A percentile compares a stretch with the other conserved stretches of the same genome.
These are phyloP conservation scores for Pterula multifida DNA, from an alignment of 1,284 basidiomycete species.

Conservation along the genomic window DNA sequence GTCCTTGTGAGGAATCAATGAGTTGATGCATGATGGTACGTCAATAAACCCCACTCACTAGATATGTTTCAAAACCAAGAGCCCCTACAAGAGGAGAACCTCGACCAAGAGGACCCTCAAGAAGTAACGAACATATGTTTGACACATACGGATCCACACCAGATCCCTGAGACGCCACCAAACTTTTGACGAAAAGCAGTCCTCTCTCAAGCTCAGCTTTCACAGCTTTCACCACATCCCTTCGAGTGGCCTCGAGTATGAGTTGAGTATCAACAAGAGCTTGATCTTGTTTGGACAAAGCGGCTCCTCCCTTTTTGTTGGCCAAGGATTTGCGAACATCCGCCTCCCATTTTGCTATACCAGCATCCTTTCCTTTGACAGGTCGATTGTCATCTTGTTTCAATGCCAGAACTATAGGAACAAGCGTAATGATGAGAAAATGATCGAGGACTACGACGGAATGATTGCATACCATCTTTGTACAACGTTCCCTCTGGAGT, in stretches of 20 bases:
- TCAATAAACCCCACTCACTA: conserved; percentile 34
- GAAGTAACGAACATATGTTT: conserved; percentile 43
- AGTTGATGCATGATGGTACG: not conserved
- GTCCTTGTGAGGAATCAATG: conserved; percentile 25
- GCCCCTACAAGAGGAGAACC: conserved; percentile 50
- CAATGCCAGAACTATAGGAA: conserved; percentile 44
- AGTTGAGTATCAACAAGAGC: conserved; percentile 72
- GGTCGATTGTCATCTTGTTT: conserved; percentile 38
- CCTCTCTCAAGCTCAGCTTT: conserved; percentile 53
- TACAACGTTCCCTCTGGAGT: conserved; percentile 73
- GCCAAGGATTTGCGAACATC: conserved; percentile 81
- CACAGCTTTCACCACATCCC: conserved; percentile 16
- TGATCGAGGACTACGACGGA: not conserved
- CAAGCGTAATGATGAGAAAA: conserved; percentile 6
- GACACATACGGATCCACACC: conserved; percentile 49
- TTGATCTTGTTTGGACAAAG: conserved; percentile 76
- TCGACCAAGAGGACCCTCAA: conserved; percentile 50
- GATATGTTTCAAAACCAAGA: conserved; percentile 62
- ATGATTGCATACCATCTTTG: conserved; percentile 59
- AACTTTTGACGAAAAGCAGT: conserved; percentile 50
- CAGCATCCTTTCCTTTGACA: conserved; percentile 73
- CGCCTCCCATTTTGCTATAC: conserved; percentile 87
- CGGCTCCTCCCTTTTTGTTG: conserved; percentile 50
- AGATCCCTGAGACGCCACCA: conserved; percentile 48
- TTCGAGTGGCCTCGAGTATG: not conserved